A percentile compares a stretch with the other conserved stretches of the same genome.
Conservation (phyloP, 345 rosid genomes). For the Citrus trifoliata region DNA sequence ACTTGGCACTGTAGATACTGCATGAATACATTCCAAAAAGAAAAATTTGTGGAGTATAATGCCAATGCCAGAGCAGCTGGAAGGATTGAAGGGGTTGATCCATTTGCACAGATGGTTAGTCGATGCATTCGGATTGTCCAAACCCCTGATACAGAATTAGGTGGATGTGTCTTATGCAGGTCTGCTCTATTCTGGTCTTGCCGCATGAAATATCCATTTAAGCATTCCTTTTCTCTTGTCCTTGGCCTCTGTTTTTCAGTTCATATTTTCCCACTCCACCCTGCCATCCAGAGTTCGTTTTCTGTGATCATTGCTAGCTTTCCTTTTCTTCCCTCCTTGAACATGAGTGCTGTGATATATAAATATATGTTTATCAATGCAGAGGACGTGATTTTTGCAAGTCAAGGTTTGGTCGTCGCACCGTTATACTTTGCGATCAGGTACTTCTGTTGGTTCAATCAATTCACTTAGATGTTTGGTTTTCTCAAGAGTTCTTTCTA, state of each 20-base stretch:
- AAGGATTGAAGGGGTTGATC: slow-evolving; percentile 85
- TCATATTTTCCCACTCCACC: not conserved
- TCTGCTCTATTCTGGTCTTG: slow-evolving; percentile 18
- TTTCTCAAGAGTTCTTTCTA: not conserved
- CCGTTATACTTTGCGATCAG: slow-evolving; percentile 95
- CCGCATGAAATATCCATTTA: not conserved
- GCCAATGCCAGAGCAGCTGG: slow-evolving; percentile 90
- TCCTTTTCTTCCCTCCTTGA: not conserved
- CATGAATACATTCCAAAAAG: slow-evolving; percentile 52
- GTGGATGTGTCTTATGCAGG: slow-evolving; percentile 96
- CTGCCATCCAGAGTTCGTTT: not conserved
- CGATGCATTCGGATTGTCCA: slow-evolving; percentile 86
- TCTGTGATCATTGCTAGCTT: not conserved
- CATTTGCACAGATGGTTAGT: slow-evolving; percentile 74
- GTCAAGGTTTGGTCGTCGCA: slow-evolving; percentile 72
- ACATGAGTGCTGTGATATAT: not conserved
- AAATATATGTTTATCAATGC: slow-evolving; percentile 23
- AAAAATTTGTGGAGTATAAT: slow-evolving; percentile 66
- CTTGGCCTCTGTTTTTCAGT: not conserved
- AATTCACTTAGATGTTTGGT: not conserved
- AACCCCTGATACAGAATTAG: slow-evolving; percentile 52
- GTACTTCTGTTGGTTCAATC: slow-evolving; percentile 31
- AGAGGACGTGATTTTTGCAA: slow-evolving; percentile 69
- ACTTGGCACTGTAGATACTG: slow-evolving; percentile 88
- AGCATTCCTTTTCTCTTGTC: not conserved